phyloP scores from a whole-genome alignment of 1,284 basidiomycete species.

The Wallemia hederae region DNA sequence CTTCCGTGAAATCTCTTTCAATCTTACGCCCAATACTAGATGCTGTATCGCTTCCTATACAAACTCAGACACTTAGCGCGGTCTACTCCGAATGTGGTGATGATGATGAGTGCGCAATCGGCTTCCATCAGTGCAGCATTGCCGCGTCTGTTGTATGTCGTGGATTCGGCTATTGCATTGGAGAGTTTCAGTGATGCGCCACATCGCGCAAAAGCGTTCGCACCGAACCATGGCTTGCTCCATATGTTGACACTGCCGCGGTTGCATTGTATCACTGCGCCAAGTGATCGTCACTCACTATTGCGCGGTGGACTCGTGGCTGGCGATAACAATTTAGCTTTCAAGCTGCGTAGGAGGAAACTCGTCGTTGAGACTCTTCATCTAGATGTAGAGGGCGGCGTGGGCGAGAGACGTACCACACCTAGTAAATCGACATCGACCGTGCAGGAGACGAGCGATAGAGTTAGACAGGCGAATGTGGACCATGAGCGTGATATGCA shows the following conservation, averaged over 20 bases:
- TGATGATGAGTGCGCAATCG: background rate
- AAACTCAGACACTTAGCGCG: background rate
- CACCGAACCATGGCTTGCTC: conserved; percentile 54
- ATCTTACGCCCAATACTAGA: no score
- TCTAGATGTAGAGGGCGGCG: conserved; percentile 71
- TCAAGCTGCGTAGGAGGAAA: conserved; percentile 64
- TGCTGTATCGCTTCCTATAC: background rate
- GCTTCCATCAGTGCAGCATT: background rate
- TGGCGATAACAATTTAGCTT: conserved; percentile 82
- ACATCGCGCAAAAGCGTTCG: conserved; percentile 33
- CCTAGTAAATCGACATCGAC: conserved; percentile 1
- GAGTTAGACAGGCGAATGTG: conserved; percentile 1
- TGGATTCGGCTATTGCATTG: background rate
- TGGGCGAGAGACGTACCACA: conserved; percentile 49
- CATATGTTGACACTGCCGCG: conserved; percentile 41
- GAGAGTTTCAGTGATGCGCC: conserved; percentile 22
- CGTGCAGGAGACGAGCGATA: background rate
- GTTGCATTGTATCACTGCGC: conserved; percentile 33
- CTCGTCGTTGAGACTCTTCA: conserved; percentile 76
- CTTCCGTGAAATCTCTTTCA: no score
- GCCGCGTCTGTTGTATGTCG: background rate
- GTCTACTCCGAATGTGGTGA: background rate
- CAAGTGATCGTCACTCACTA: conserved; percentile 42
- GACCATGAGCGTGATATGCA: conserved; percentile 6
- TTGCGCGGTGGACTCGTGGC: conserved; percentile 21